Conservation (phyloP, 1,284 basidiomycete genomes). For the Trichosporon asahii region DNA sequence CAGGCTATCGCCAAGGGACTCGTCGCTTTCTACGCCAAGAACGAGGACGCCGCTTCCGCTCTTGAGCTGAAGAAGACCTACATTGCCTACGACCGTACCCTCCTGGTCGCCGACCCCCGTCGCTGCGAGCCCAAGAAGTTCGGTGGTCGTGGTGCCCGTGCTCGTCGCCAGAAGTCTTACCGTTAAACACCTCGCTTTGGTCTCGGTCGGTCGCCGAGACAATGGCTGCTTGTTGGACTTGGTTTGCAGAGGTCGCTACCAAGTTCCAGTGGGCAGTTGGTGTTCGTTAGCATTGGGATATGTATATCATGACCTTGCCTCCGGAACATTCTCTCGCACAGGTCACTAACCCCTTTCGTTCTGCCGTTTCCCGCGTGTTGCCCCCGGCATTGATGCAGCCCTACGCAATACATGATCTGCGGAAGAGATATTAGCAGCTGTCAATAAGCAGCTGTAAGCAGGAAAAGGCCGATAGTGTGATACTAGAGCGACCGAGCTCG, state of each 20-base stretch:
- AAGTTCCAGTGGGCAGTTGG: slow-evolving; percentile 17
- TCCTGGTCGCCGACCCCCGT: slow-evolving; percentile 96
- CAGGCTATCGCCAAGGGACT: slow-evolving; percentile 98
- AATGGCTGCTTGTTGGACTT: slow-evolving; percentile 5
- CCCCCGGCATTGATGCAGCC: no score
- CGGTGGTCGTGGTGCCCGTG: slow-evolving; percentile 92
- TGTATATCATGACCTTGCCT: slow-evolving; percentile 29
- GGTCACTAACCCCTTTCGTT: no score
- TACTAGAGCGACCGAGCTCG: no score
- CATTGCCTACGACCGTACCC: slow-evolving; percentile 88
- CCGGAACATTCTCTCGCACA: neutral
- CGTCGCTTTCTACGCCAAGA: slow-evolving; percentile 96
- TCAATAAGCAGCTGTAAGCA: no score
- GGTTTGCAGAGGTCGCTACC: slow-evolving; percentile 23
- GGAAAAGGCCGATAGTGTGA: no score
- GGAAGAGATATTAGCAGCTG: no score
- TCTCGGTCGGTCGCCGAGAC: slow-evolving; percentile 5
- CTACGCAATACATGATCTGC: no score
- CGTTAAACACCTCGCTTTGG: slow-evolving; percentile 60
- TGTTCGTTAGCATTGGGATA: slow-evolving; percentile 30
- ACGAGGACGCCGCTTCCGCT: slow-evolving; percentile 95
- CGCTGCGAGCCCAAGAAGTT: slow-evolving; percentile 99
- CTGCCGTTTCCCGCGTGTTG: no score
- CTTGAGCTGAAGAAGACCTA: slow-evolving; percentile 96
- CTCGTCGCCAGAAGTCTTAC: slow-evolving; percentile 95